Evolutionary conservation across 129 eudicot species (phyloP).

Genomic region (Centrapalus pauciflorus): DNA sequence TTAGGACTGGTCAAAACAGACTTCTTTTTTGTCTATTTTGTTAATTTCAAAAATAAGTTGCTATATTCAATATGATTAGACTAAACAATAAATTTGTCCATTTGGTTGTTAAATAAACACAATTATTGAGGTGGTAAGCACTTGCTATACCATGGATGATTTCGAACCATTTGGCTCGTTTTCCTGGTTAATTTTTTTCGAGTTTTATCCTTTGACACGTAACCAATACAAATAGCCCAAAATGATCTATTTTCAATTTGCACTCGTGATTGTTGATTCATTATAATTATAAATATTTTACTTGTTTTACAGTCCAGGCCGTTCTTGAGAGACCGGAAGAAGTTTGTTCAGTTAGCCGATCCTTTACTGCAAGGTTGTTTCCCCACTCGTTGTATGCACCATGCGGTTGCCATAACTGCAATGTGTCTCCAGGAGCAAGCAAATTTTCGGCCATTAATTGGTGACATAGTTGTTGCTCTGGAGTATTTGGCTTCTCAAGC

Average conservation of each 20-base stretch:
- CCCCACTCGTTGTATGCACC: conserved; percentile 60
- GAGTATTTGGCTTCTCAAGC: conserved; percentile 68
- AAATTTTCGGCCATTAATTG: conserved; percentile 57
- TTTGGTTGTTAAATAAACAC: too few relatives aligned
- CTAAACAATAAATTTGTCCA: too few relatives aligned
- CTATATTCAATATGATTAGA: neutral
- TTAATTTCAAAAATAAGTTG: neutral
- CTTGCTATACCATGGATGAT: too few relatives aligned
- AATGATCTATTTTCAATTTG: neutral
- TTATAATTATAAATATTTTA: neutral
- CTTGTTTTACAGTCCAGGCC: conserved; percentile 55
- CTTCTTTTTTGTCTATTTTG: too few relatives aligned
- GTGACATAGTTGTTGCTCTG: conserved; percentile 75
- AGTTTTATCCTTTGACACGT: neutral
- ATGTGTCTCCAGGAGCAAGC: conserved; percentile 89
- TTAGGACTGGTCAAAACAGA: too few relatives aligned
- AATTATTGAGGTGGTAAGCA: too few relatives aligned
- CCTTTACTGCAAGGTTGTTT: conserved; percentile 52
- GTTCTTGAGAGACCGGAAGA: conserved; percentile 55
- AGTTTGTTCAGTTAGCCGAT: conserved; percentile 62
- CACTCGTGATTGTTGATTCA: neutral
- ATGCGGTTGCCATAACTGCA: conserved; percentile 59
- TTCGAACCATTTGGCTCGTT: neutral
- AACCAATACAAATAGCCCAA: neutral
- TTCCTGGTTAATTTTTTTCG: neutral